Evolutionary conservation across 202 grass and related monocot genomes (phyloP).

Genomic region (Carex sylvatica): DNA sequence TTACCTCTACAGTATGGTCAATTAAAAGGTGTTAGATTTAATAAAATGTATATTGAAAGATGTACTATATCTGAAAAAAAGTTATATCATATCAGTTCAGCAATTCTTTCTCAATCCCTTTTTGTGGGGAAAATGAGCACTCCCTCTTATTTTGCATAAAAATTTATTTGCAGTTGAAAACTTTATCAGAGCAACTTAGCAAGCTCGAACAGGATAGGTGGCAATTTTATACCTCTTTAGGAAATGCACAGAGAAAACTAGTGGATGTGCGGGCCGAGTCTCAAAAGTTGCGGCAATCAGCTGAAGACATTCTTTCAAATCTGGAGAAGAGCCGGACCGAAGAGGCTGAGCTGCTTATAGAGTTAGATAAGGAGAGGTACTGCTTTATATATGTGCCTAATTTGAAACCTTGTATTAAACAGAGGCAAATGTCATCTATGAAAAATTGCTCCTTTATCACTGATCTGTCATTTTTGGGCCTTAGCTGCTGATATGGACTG

Average conservation of each 20-base stretch:
- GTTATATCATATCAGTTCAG: neutral
- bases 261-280: conserved; percentile 50
- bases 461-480: neutral
- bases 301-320: conserved; percentile 46
- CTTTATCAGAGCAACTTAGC: conserved; percentile 51
- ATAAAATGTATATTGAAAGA: neutral
- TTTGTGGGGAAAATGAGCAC: neutral
- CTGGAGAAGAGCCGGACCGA: conserved; percentile 45
- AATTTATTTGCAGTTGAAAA: conserved; percentile 47
- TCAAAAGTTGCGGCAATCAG: conserved; percentile 43
- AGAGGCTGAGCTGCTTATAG: conserved; percentile 56
- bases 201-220: conserved; percentile 56
- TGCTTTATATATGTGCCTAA: neutral
- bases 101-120: neutral
- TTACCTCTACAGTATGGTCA: neutral
- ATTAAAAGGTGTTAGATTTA: neutral
- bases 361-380: conserved; percentile 82
- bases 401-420: neutral
- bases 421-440: neutral
- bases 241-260: conserved; percentile 48
- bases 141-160: neutral
- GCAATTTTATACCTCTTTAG: conserved; percentile 46
- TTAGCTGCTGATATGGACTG: neutral
- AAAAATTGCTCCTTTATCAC: neutral
- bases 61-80: neutral